phyloP scores from a whole-genome alignment of 2,329 filamentous ascomycete genomes.

The Talaromyces sp. region DNA sequence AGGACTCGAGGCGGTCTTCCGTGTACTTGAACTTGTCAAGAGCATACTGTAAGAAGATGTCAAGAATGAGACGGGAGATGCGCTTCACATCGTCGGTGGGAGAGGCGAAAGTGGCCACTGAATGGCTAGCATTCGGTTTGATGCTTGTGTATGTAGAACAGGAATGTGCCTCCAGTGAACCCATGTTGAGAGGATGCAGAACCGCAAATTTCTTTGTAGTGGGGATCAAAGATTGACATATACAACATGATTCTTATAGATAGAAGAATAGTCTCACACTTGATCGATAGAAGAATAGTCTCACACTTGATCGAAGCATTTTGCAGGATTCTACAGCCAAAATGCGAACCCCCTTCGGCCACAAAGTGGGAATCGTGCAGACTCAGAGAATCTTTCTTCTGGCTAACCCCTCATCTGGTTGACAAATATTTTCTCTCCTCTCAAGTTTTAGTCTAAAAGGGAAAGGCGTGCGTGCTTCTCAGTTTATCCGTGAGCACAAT shows the following conservation, averaged over 20 bases:
- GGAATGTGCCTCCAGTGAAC: not conserved
- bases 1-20: not conserved
- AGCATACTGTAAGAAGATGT: constrained; percentile 10
- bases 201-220: not conserved
- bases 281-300: not conserved
- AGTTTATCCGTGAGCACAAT: not conserved
- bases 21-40: not conserved
- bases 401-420: not conserved
- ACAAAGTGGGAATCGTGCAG: not conserved
- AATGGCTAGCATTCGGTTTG: not conserved
- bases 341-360: not conserved
- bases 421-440: not conserved
- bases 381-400: not conserved
- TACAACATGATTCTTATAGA: not conserved
- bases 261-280: not conserved
- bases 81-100: not conserved
- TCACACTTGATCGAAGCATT: not conserved
- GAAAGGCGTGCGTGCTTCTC: not conserved
- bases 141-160: not conserved
- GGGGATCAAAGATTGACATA: not conserved
- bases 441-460: not conserved
- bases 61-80: not conserved
- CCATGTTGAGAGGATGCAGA: not conserved
- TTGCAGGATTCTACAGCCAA: not conserved
- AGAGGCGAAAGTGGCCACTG: not conserved